Base-by-base conservation (phyloP, 352 stramenopile genomes). In the Albugo candida region DNA sequence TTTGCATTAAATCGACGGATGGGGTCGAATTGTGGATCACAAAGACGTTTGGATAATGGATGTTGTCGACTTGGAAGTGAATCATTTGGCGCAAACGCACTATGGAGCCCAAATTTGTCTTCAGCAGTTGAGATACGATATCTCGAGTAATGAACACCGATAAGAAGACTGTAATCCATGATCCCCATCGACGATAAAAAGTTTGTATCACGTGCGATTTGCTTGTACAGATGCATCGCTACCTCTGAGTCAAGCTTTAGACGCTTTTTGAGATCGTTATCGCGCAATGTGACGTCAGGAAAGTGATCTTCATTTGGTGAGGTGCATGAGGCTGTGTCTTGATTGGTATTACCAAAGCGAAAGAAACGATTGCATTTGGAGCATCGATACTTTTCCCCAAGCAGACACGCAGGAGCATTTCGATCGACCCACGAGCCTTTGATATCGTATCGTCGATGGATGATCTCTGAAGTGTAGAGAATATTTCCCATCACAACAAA, bases 401-500 rank as follows among this genome's bases (percentile, higher is more conserved):
- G 52, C 12, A 87, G 64, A 27, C 72, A 86, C 2, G 72, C 74
- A 0, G 74, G 72, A 0, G 76, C 79, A 49, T 91, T 88, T 19
- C 80, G 77, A 41, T 92, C 75, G 11, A 87, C 68, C 81, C 81
- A 95, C 4, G 74, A 91, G 6, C 84, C 84, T 51, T 95, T 95
- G 52, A 95, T 82, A 48, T 95, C 84, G 47, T 94, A 95, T 21
- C 77, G 65, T 1, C 69, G 67, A 54, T 95, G 79, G 47, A 95
- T 91, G 44, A 73, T 59, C 50, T 91, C 70, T 0, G 60, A 63
- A 12, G 77, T 87, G 62, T 78, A 76, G 24, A 95, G 55, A 41
- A 95, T 67, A 50, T 95, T 95, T 41, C 63, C 74, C 84, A 95
- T 95, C 19, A 95, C 84, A 20, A 95, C 76, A 45, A 95, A 95